Conservation (phyloP, 2,329 filamentous ascomycete species). For the Penicillium crustosum region DNA sequence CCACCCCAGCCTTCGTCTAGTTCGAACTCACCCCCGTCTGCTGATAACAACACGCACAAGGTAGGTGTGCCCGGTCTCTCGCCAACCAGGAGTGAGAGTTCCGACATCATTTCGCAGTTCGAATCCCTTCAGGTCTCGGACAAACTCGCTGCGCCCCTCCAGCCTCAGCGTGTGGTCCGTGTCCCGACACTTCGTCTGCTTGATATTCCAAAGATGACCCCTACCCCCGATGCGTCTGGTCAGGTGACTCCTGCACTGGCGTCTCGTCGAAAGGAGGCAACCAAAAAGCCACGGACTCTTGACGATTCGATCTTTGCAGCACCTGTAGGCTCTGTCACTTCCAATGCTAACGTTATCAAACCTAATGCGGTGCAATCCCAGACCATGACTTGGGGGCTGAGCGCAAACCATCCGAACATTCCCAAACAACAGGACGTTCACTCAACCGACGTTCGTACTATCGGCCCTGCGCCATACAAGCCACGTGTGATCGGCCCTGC, state of each 20-base stretch:
- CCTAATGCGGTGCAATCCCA: neutral
- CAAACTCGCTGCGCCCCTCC: neutral
- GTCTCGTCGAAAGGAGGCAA: neutral
- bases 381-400: neutral
- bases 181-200: neutral
- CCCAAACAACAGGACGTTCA: neutral
- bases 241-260: neutral
- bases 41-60: neutral
- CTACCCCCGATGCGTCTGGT: neutral
- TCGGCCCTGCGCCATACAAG: conserved; percentile 1
- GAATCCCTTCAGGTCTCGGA: neutral
- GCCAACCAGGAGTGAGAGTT: neutral
- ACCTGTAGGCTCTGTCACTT: neutral
- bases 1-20: neutral
- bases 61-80: neutral
- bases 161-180: neutral
- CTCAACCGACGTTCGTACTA: neutral
- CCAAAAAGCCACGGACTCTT: neutral
- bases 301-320: neutral
- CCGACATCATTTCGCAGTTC: neutral
- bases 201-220: neutral
- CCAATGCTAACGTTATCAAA: neutral
- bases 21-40: neutral
- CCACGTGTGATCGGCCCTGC: neutral
- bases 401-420: neutral